Conservation (phyloP, 257 asterid genomes). For the Solanum habrochaites region DNA sequence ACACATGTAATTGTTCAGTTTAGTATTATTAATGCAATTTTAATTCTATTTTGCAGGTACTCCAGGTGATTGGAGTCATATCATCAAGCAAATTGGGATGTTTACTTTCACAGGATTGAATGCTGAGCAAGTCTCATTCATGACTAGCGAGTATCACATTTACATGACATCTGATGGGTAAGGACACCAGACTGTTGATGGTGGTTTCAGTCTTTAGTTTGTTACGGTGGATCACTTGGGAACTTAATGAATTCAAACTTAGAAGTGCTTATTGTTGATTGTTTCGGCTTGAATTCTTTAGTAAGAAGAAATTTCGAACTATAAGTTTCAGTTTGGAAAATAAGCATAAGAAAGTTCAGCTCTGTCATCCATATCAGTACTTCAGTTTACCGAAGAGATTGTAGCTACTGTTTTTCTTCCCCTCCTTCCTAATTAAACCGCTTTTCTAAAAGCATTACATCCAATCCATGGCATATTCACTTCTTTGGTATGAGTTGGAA, state of each 20-base stretch:
- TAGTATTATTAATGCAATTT: background rate
- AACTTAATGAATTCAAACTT: background rate
- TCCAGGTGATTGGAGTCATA: constrained; percentile 91
- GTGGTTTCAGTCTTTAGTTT: background rate
- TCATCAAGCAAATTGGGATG: constrained; percentile 80
- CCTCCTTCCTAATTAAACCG: background rate
- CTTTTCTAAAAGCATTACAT: background rate
- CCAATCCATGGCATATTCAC: background rate
- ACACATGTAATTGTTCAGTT: background rate
- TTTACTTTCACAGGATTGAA: constrained; percentile 71
- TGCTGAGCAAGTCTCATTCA: constrained; percentile 60
- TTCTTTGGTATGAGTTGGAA: background rate
- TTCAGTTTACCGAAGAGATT: background rate
- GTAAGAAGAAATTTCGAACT: background rate
- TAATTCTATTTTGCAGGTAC: constrained; percentile 36
- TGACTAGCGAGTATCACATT: constrained; percentile 68
- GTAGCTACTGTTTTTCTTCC: background rate
- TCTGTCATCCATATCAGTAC: background rate
- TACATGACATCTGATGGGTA: constrained; percentile 94
- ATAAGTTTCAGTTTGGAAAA: background rate
- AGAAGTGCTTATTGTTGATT: background rate
- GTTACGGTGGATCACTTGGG: background rate
- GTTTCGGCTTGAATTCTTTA: background rate
- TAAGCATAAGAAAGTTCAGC: background rate
- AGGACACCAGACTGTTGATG: background rate